A percentile compares a stretch with the other conserved stretches of the same genome.
Conservation (phyloP, 2,329 filamentous ascomycete genomes). For the Pseudophaeomoniella oleicola region DNA sequence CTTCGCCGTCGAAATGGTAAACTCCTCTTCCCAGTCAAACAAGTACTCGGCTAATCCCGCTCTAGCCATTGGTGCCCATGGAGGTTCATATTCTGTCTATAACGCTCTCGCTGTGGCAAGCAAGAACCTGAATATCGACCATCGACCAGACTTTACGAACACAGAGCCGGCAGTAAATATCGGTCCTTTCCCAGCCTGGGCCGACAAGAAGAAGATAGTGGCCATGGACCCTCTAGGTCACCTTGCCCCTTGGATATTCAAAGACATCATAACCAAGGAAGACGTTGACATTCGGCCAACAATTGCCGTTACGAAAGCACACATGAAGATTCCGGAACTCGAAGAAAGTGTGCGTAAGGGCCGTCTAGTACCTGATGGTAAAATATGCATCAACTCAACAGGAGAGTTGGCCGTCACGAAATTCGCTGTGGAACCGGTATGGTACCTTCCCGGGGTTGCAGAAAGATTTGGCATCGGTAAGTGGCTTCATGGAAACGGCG, state of each 20-base stretch:
- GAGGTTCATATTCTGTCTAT: slow-evolving; percentile 92
- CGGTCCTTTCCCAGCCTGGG: slow-evolving; percentile 81
- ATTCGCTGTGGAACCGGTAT: slow-evolving; percentile 88
- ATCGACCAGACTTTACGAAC: slow-evolving; percentile 66
- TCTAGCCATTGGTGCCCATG: slow-evolving; percentile 53
- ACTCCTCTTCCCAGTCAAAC: slow-evolving; percentile 13
- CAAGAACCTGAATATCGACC: slow-evolving; percentile 71
- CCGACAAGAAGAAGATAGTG: slow-evolving; percentile 82
- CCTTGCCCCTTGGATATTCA: slow-evolving; percentile 69
- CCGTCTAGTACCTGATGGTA: slow-evolving; percentile 65
- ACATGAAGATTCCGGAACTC: slow-evolving; percentile 94
- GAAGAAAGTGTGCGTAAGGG: slow-evolving; percentile 74
- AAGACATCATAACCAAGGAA: slow-evolving; percentile 61
- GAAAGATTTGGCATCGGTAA: slow-evolving; percentile 79
- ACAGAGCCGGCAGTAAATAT: slow-evolving; percentile 85
- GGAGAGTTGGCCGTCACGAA: slow-evolving; percentile 92
- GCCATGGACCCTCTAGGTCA: slow-evolving; percentile 95
- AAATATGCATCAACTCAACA: slow-evolving; percentile 70
- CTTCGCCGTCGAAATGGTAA: slow-evolving; percentile 68
- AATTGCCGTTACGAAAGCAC: slow-evolving; percentile 80
- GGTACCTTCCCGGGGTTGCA: slow-evolving; percentile 77
- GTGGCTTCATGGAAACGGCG: slow-evolving; percentile 11
- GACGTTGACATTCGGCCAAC: slow-evolving; percentile 78
- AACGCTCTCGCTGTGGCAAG: slow-evolving; percentile 85
- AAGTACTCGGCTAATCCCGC: slow-evolving; percentile 17